Percentiles rank a stretch among this genome's conserved stretches.
phyloP scores from a whole-genome alignment of 2,329 filamentous ascomycete genomes.

The Cytospora piceicola region DNA sequence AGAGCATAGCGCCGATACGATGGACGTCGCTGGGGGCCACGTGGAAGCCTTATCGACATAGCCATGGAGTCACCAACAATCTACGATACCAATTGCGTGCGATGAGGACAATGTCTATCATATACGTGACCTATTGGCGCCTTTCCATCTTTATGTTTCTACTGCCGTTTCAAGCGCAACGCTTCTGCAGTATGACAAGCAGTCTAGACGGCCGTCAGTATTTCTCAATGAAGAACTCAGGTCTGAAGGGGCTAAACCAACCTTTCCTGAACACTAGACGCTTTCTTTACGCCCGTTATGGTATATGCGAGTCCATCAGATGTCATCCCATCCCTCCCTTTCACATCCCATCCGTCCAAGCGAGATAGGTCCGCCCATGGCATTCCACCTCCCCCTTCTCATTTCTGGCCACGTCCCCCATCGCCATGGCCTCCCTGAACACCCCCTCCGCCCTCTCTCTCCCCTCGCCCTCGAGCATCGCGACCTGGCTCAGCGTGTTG shows the following conservation, averaged over 20 bases:
- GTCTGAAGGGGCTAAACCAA: background rate
- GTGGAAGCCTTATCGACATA: background rate
- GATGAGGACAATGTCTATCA: background rate
- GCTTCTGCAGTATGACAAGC: background rate
- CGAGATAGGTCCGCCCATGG: constrained; percentile 66
- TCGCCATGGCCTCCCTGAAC: constrained; percentile 59
- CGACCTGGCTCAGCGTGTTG: constrained; percentile 70
- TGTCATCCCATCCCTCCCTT: background rate
- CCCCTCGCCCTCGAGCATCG: constrained; percentile 57
- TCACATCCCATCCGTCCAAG: constrained; percentile 60
- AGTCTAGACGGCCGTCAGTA: background rate
- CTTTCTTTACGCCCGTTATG: background rate
- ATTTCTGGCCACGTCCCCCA: constrained; percentile 59
- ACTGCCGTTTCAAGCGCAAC: background rate
- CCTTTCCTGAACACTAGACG: background rate
- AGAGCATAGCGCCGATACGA: background rate
- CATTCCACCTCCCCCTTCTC: constrained; percentile 64
- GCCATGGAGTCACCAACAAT: background rate
- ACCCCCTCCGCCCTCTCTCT: constrained; percentile 52
- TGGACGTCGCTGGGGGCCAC: background rate
- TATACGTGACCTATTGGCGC: background rate
- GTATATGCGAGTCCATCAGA: background rate
- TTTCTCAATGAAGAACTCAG: background rate
- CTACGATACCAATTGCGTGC: background rate
- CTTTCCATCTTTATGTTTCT: background rate